Conservation (phyloP, 164 flowering plant genomes). For the Saururus chinensis region DNA sequence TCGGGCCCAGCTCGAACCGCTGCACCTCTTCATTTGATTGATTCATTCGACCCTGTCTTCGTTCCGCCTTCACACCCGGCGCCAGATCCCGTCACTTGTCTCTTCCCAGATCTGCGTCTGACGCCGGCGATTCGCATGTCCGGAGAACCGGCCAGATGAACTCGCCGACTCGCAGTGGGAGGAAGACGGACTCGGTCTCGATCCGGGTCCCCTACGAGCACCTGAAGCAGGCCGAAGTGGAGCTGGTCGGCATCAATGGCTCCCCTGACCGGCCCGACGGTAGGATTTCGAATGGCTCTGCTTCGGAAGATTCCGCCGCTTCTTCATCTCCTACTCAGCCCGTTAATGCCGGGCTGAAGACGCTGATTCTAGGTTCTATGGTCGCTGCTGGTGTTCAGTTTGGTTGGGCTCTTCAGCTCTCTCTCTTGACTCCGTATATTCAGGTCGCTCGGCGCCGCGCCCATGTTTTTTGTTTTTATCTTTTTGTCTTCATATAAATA, state of each 20-base stretch:
- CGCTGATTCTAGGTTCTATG: slow-evolving; percentile 71
- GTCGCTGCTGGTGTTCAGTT: slow-evolving; percentile 96
- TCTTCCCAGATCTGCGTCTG: neutral
- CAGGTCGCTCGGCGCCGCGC: slow-evolving; percentile 34
- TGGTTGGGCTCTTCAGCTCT: slow-evolving; percentile 96
- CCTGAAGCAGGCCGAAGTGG: slow-evolving; percentile 50
- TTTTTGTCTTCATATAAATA: too few relatives aligned
- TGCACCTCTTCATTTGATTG: too few relatives aligned
- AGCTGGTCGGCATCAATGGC: slow-evolving; percentile 37
- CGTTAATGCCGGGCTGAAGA: slow-evolving; percentile 22
- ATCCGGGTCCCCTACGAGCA: slow-evolving; percentile 66
- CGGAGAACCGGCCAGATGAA: neutral
- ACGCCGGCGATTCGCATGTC: neutral
- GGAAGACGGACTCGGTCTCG: slow-evolving; percentile 37
- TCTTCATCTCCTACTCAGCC: slow-evolving; percentile 1
- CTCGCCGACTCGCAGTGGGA: neutral
- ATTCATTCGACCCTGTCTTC: too few relatives aligned
- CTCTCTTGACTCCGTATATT: slow-evolving; percentile 84
- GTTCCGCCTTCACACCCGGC: too few relatives aligned
- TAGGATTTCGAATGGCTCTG: slow-evolving; percentile 16
- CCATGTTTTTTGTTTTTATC: neutral
- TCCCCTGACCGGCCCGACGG: slow-evolving; percentile 17
- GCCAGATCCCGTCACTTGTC: too few relatives aligned
- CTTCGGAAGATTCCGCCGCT: slow-evolving; percentile 8
- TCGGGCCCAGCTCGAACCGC: too few relatives aligned